Base-by-base conservation (phyloP, 768 basidiomycete genomes). In the Lactarius evosmus region DNA sequence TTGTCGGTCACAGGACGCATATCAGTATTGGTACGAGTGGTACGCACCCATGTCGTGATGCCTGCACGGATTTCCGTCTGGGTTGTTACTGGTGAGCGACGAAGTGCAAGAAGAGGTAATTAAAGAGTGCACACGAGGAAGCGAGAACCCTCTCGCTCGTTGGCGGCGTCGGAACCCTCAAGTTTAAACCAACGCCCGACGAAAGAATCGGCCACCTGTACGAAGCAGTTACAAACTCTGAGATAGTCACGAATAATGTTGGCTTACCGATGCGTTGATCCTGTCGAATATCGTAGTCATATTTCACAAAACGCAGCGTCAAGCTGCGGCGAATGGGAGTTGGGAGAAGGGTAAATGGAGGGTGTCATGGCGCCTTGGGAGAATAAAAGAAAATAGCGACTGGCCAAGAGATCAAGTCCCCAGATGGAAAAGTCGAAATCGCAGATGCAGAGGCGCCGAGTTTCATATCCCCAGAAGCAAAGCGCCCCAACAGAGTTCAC, bases 11-110 rank as follows among this genome's bases (percentile, higher is more conserved):
- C 61, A 49, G 68, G 56, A 33, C 58, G 56, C 5, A 46, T 41
- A 12, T 25, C 4, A 17, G 12, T 33, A 53, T 46, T 2, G 36
- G 44, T 17, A 9, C 29, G 14, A 25, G 12, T n/a, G 16, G 19
- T 16, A 66, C 85, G 71, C 70, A 89, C 89, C 88, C 88, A 91
- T 76, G 89, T 91, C 61, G 89, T 91, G 41, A 91, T 27, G 40
- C 89, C 89, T 25, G 89, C 89, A 61, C 89, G 87, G 61, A 91
- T 77, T 74, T 91, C 89, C 30, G 87, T 89, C 87, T 90, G 71
- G 17, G 52, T 7, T 34, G 25, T 36, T 4, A 12, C 27, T 19
- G 32, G 36, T n/a, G n/a, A 52, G 58, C 8, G 14, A 30, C 5
- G 1, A 11, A 22, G 14, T n/a, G 14, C 41, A 4, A 30, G 7